These are phyloP conservation scores for Kodamaea sp. DNA, from an alignment of 1,139 yeast genomes.

Conservation along the genomic window DNA sequence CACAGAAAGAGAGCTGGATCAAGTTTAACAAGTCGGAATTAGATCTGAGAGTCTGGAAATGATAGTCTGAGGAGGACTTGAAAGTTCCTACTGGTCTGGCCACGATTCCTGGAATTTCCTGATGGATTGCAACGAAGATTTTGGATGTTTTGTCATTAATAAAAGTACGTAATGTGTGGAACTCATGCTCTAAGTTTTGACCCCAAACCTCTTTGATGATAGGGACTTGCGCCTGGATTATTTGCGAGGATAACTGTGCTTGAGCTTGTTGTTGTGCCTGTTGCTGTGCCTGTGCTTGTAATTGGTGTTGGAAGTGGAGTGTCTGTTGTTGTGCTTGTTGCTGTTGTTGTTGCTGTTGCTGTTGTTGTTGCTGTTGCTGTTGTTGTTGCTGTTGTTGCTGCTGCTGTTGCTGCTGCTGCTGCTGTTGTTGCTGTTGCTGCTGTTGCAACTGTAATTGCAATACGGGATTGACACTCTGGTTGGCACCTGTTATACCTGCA, in stretches of 20 bases:
- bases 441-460: slow-evolving; percentile 35
- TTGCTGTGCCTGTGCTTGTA: slow-evolving; percentile 14
- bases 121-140: slow-evolving; percentile 70
- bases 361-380: slow-evolving; percentile 21
- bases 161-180: slow-evolving; percentile 69
- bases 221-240: slow-evolving; percentile 29
- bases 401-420: slow-evolving; percentile 22
- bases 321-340: slow-evolving; percentile 20
- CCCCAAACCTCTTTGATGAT: slow-evolving; percentile 78
- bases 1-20: slow-evolving; percentile 85
- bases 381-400: slow-evolving; percentile 20
- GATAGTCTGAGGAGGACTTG: slow-evolving; percentile 87
- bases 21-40: slow-evolving; percentile 86
- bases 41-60: slow-evolving; percentile 90
- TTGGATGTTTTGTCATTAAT: slow-evolving; percentile 61
- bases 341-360: slow-evolving; percentile 19
- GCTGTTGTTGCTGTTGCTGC: slow-evolving; percentile 16
- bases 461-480: slow-evolving; percentile 29
- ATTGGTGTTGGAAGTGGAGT: slow-evolving; percentile 14
- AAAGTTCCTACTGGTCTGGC: slow-evolving; percentile 97
- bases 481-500: slow-evolving; percentile 9
- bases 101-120: slow-evolving; percentile 94
- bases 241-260: slow-evolving; percentile 21
- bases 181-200: slow-evolving; percentile 79
- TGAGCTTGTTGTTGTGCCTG: slow-evolving; percentile 12